These are phyloP conservation scores for Melastoma malabathricum DNA, from an alignment of 345 rosid species.

Conservation along the genomic window DNA sequence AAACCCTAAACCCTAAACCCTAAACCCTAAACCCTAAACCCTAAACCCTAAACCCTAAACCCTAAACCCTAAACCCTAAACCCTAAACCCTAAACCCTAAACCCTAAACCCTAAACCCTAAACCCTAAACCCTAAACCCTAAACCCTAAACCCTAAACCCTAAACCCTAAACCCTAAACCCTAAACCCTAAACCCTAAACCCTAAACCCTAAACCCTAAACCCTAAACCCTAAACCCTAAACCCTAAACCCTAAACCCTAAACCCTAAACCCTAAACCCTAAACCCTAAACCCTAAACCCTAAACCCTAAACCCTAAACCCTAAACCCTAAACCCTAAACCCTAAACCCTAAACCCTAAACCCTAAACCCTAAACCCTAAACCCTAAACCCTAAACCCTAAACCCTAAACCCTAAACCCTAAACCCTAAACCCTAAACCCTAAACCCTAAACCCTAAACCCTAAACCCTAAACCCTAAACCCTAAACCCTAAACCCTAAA, in stretches of 20 bases:
- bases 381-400: conserved; percentile 2
- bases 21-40: conserved; percentile 4
- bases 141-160: conserved; percentile 3
- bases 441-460: conserved; percentile 9
- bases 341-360: conserved; percentile 7
- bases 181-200: conserved; percentile 1
- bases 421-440: conserved; percentile 8
- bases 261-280: conserved; percentile 3
- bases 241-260: conserved; percentile 8
- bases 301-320: conserved; percentile 2
- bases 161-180: conserved; percentile 2
- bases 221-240: conserved; percentile 3
- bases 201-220: conserved; percentile 2
- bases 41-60: conserved; percentile 4
- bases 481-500: conserved; percentile 4
- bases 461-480: conserved; percentile 5
- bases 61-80: conserved; percentile 4
- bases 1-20: conserved; percentile 4
- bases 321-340: conserved; percentile 8
- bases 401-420: conserved; percentile 6
- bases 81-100: conserved; percentile 1
- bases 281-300: neutral
- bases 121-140: conserved; percentile 8
- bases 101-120: conserved; percentile 6
- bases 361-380: conserved; percentile 7